phyloP scores from a whole-genome alignment of 2,329 filamentous ascomycete species.

The Botryosphaeria dothidea region DNA sequence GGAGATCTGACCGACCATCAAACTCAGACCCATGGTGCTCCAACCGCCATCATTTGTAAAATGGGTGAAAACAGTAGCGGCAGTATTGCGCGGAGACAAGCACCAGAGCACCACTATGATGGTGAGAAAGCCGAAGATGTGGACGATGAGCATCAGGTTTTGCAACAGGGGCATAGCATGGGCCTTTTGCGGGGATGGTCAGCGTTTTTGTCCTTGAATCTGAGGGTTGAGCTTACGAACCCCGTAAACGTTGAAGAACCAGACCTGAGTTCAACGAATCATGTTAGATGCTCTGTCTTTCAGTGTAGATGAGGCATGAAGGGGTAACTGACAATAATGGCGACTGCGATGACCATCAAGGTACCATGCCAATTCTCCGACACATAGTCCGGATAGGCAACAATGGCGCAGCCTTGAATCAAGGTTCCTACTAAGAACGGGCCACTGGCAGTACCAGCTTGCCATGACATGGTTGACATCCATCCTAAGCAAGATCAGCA shows the following conservation, averaged over 20 bases:
- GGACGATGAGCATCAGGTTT: slow-evolving; percentile 39
- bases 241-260: slow-evolving; percentile 42
- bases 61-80: slow-evolving; percentile 33
- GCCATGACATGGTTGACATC: slow-evolving; percentile 54
- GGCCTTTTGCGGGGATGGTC: slow-evolving; percentile 14
- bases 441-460: slow-evolving; percentile 50
- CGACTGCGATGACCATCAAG: slow-evolving; percentile 49
- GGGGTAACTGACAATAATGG: slow-evolving; percentile 45
- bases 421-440: slow-evolving; percentile 51
- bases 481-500: slow-evolving; percentile 36
- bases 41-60: slow-evolving; percentile 42
- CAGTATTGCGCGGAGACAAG: slow-evolving; percentile 32
- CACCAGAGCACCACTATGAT: slow-evolving; percentile 44
- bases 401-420: slow-evolving; percentile 46
- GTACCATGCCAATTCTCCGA: slow-evolving; percentile 51
- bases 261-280: too few relatives aligned
- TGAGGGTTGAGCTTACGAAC: background rate
- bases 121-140: slow-evolving; percentile 48
- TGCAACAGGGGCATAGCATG: slow-evolving; percentile 35
- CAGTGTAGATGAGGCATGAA: too few relatives aligned
- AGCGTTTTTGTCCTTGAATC: too few relatives aligned
- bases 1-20: slow-evolving; percentile 45
- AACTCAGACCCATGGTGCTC: slow-evolving; percentile 38
- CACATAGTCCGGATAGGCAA: slow-evolving; percentile 44
- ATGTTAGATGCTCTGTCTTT: too few relatives aligned